Evolutionary conservation across 2,329 filamentous ascomycete genomes (phyloP), one percentile per base, ranked within the genome.

Genomic region (Fonsecaea pugnacius): DNA sequence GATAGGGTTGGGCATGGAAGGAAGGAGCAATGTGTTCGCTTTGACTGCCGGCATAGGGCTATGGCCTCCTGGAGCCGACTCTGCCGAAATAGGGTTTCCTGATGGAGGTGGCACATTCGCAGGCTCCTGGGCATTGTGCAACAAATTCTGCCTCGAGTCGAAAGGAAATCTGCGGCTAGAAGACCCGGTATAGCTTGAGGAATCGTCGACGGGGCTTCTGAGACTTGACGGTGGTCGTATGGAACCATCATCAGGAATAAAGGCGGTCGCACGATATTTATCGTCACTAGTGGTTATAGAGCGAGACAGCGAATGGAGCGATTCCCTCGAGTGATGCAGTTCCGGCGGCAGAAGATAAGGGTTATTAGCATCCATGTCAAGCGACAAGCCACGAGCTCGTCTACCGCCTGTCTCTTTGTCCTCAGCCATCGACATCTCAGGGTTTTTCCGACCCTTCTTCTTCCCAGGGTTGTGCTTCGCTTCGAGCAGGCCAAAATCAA

Each of bases 291-390:
- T 85, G 62, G 87, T 84, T 52, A 94, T 84, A 1, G 89, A 89
- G 60, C 90, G 88, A 30, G 92, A 91, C 69, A 98, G 82, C 2
- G 92, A 96, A 75, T 93, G 88, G 67, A 98, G 82, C 4, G 94
- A 97, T 70, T 96, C 92, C 51, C 87, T 86, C 0, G 94, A 97
- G 73, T 86, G 83, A 48, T 95, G 87, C 21, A 94, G 74, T 60
- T 87, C 88, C 1, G 91, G 91, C 4, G 95, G 93, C n/a, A 98
- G 83, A n/a, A 99, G 85, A 75, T 98, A 99, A 1, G 95, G 95
- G 71, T 89, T 95, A 36, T 86, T 87, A 54, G 93, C 82, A 73
- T 90, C 87, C 84, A 94, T 73, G 67, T 87, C 85, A 72, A 88
- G 76, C 16, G 86, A 88, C 67, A 88, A 70, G 14, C 84, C 84